Evolutionary conservation across 1,284 basidiomycete genomes (phyloP), one percentile per base, ranked within the genome.

Genomic region (Pholiota adiposa): DNA sequence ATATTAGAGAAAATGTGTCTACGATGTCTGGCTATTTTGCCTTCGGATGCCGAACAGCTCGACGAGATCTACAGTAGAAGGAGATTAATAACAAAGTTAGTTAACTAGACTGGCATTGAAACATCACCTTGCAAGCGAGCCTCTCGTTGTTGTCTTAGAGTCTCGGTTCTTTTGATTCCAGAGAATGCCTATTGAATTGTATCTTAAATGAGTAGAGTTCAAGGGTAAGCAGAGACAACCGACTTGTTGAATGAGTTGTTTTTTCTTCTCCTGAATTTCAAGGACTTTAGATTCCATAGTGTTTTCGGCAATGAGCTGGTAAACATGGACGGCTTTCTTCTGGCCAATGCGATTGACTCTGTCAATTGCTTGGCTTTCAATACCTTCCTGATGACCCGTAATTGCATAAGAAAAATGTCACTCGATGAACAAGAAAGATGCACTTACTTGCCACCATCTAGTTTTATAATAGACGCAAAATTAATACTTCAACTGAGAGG

Each of bases 301-400:
- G 64, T 94, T 83, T 67, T 94, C 92, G 0, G 93, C 91, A 59
- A 96, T 93, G 54, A 96, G 78, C 69, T 95, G 93, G 70, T 93
- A 96, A 14, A 96, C 93, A 59, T 90, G 87, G 34, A 96, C 92
- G 0, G 83, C 79, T 70, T 89, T 92, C 64, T 77, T 90, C 72
- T 94, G 93, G 9, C 93, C 93, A 65, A 94, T 93, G 56, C 88
- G 74, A 61, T 87, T 75, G 9, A 76, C 70, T 66, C 94, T 80
- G 71, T 96, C 94, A 60, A 96, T 92, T 0, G 94, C 94, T 70
- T 96, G 92, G 60, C 85, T 87, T 74, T 96, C 94, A 46, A 96
- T 95, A 2, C 94, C 92, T 67, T 93, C 92, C 79, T 91, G 64
- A n/a, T 66, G 63, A 60, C 34, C 52, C 31, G 27, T 25, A 5